phyloP scores from a whole-genome alignment of 805 yeast genomes.

The Cephaloascus albidus region DNA sequence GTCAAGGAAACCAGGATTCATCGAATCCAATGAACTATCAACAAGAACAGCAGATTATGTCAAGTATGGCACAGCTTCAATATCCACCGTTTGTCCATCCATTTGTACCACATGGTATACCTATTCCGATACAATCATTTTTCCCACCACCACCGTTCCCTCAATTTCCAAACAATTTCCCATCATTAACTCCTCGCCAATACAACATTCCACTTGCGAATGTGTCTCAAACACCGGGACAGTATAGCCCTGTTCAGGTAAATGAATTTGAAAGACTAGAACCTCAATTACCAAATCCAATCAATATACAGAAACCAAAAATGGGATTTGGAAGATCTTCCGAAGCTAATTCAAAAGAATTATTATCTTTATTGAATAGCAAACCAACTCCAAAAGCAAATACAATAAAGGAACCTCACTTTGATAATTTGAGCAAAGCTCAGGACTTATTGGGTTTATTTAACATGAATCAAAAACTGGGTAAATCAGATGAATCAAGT shows the following conservation, averaged over 20 bases:
- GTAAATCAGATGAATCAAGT: background rate
- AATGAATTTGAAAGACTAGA: conserved; percentile 5
- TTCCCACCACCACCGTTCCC: background rate
- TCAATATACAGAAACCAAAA: conserved; percentile 28
- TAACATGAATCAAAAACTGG: conserved; percentile 12
- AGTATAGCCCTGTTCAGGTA: conserved; percentile 1
- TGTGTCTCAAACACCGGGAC: background rate
- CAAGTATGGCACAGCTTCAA: conserved; percentile 6
- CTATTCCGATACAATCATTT: conserved; percentile 1
- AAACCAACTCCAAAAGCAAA: conserved; percentile 1
- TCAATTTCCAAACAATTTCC: background rate
- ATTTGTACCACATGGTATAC: conserved; percentile 5
- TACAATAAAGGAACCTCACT: conserved; percentile 4
- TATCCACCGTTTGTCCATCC: conserved; percentile 10
- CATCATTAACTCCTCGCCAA: background rate
- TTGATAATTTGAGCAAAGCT: conserved; percentile 16
- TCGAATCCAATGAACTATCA: background rate
- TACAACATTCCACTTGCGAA: conserved; percentile 2
- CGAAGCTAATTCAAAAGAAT: conserved; percentile 27
- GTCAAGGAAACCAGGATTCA: background rate
- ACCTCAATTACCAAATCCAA: conserved; percentile 17
- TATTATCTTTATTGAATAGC: conserved; percentile 31
- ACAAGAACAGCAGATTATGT: background rate
- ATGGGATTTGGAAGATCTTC: conserved; percentile 21
- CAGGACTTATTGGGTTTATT: conserved; percentile 19